Evolutionary conservation across 1,284 basidiomycete species (phyloP), one percentile per base, ranked within the genome.

Genomic region (Ustilago lituana): DNA sequence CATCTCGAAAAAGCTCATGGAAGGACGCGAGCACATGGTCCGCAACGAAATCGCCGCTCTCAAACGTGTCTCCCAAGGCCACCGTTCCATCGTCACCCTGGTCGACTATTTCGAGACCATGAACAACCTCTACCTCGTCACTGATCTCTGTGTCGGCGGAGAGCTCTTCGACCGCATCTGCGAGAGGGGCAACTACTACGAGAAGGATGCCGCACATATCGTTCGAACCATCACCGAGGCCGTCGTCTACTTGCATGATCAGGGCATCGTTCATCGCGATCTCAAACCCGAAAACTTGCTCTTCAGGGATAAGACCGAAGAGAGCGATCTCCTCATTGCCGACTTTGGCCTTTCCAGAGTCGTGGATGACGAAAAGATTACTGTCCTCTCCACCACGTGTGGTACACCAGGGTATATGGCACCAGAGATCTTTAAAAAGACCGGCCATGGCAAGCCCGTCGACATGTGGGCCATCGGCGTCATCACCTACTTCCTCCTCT

Each of bases 111-210:
- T 98, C 80, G 95, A 98, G 90, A 97, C 94, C 24, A 86, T 91
- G 23, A 92, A 96, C 84, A 97, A 98, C 79, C 87, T 68, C 37
- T 84, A 84, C 63, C 90, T 98, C 60, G 91, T 91, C 73, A 97
- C 96, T 81, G 95, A 97, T 83, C 88, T 98, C 12, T 98, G 96
- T 85, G 95, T 93, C 0, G 95, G 95, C 46, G 96, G 95, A 38
- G 95, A 98, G 84, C 88, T 98, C 19, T 98, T 98, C 79, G 95
- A 98, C 83, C 88, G 96, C 47, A 98, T 98, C 85, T 98, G 95
- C 81, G 93, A 94, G 23, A 92, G 94, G 82, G 94, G 95, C 41
- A 94, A 93, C 83, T 97, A 97, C 84, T 94, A 93, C 82, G 94
- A 98, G 83, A 89, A 89, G 90, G 95, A 98, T 80, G 96, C 95